A percentile compares a stretch with the other conserved stretches of the same genome.
Evolutionary conservation across 1,284 basidiomycete species (phyloP).

Genomic region (Sporisorium exsertum): DNA sequence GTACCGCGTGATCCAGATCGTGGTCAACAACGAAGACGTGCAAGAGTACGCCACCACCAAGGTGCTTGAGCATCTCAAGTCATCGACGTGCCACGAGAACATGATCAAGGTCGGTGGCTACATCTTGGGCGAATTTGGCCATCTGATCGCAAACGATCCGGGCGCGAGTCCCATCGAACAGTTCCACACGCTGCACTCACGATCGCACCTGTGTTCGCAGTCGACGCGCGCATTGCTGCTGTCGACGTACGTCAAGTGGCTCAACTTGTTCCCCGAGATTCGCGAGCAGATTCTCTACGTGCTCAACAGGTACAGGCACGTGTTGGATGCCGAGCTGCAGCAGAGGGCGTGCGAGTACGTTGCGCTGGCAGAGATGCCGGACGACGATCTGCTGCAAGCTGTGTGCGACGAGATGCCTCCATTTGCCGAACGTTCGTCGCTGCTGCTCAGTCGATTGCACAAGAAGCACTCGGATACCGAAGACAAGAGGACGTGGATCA

Average conservation of each 20-base stretch:
- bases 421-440: slow-evolving; percentile 89
- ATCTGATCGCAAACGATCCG: slow-evolving; percentile 92
- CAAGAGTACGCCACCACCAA: slow-evolving; percentile 89
- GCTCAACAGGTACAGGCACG: slow-evolving; percentile 92
- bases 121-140: slow-evolving; percentile 92
- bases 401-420: slow-evolving; percentile 99
- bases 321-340: slow-evolving; percentile 96
- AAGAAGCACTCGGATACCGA: slow-evolving; percentile 81
- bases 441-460: slow-evolving; percentile 85
- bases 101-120: slow-evolving; percentile 97
- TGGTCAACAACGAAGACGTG: slow-evolving; percentile 96
- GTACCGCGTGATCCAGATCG: slow-evolving; percentile 98
- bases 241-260: slow-evolving; percentile 99
- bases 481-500: slow-evolving; percentile 94
- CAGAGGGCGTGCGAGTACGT: slow-evolving; percentile 84
- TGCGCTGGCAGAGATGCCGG: slow-evolving; percentile 68
- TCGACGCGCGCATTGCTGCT: slow-evolving; percentile 90
- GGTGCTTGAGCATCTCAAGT: slow-evolving; percentile 89
- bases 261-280: slow-evolving; percentile 99
- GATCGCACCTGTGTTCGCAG: slow-evolving; percentile 93
- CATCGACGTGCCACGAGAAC: slow-evolving; percentile 93
- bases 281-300: slow-evolving; percentile 92
- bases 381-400: slow-evolving; percentile 90
- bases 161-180: slow-evolving; percentile 95
- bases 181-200: slow-evolving; percentile 91